Base-by-base conservation (phyloP, 495 filamentous ascomycete genomes). In the Trichoderma asperelloides region DNA sequence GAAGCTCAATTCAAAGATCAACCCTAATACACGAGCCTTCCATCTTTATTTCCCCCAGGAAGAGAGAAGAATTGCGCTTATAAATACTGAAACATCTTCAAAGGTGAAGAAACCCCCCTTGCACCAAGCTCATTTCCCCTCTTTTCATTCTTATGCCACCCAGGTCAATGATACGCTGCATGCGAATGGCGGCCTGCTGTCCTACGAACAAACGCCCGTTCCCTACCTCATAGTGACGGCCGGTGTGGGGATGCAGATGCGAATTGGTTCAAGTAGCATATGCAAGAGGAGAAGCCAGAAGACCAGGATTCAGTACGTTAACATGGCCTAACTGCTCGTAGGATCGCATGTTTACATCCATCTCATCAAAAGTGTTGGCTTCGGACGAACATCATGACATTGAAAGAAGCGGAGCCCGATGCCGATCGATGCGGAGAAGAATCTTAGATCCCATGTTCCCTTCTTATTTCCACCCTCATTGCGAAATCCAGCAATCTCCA, bases 401-500 rank as follows among this genome's bases (percentile, higher is more conserved):
- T 37, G 47, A 6, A 47, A 47, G 43, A 47, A 51, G 47, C 47
- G 47, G 47, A 51, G 47, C n/a, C 33, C 40, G 66, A 66, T 62
- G 66, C 68, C 40, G 66, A 69, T 73, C 69, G 73, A 70, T 73
- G 70, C 70, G 63, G 33, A 69, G 45, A 64, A 63, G 65, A 9
- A 68, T 11, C 63, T 11, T 57, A n/a, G 47, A 66, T 21, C 18
- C 47, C 47, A 21, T 51, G 47, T 47, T 12, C 47, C 21, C 47
- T n/a, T n/a, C 47, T n/a, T 18, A 51, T 21, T 51, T 18, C 21
- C 47, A 25, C 47, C 18, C 1, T n/a, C 47, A 9, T 51, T 51
- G 15, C 47, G 6, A 51, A 51, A 51, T 25, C 16, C 47, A 51
- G 7, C 18, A n/a, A 21, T 18, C 47, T 51, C 47, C 47, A 51